These are phyloP conservation scores for Pseudogymnoascus sp. DNA, from an alignment of 2,329 filamentous ascomycete species.

Conservation along the genomic window DNA sequence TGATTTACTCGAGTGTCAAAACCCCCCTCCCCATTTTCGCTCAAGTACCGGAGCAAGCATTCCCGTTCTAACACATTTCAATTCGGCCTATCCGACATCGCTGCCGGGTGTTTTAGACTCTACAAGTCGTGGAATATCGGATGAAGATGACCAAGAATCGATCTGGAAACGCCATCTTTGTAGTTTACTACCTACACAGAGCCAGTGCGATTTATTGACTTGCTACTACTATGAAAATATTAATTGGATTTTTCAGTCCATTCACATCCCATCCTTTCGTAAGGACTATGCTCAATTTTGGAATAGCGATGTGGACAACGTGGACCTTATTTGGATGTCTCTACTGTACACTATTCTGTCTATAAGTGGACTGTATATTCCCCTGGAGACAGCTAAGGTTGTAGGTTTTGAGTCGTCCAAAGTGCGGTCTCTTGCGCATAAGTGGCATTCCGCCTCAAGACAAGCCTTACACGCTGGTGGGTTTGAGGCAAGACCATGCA, in stretches of 20 bases:
- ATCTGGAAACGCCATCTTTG: not conserved
- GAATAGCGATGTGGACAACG: slow-evolving; percentile 20
- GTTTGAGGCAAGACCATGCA: not conserved
- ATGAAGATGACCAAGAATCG: not conserved
- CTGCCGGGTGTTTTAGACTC: not conserved
- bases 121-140: not conserved
- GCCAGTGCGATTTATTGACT: not conserved
- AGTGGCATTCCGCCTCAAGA: not conserved
- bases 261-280: not conserved
- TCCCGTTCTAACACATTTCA: not conserved
- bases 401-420: slow-evolving; percentile 14
- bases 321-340: slow-evolving; percentile 28
- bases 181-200: not conserved
- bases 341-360: slow-evolving; percentile 27
- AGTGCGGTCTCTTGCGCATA: not conserved
- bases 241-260: not conserved
- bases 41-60: not conserved
- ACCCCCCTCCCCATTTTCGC: not conserved
- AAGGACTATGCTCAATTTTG: slow-evolving; percentile 24
- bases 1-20: not conserved
- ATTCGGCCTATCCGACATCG: not conserved
- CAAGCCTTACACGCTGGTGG: not conserved
- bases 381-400: slow-evolving; percentile 20
- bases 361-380: slow-evolving; percentile 24
- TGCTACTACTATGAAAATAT: not conserved